Base-by-base conservation (phyloP, 1,284 basidiomycete genomes). In the Malassezia dermatis region DNA sequence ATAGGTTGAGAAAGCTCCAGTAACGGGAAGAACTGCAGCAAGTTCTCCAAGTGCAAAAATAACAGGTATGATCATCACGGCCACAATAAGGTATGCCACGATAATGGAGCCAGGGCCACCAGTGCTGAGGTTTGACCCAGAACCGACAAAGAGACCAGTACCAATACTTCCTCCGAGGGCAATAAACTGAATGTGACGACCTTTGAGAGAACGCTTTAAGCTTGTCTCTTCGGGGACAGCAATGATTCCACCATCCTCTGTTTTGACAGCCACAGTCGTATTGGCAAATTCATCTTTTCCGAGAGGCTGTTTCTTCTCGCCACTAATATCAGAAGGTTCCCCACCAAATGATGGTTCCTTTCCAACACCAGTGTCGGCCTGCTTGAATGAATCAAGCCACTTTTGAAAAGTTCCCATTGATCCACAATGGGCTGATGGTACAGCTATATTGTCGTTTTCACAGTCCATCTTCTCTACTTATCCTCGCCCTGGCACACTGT, bases 81-180 rank as follows among this genome's bases (percentile, higher is more conserved):
- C 68, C 43, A 72, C 60, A 24, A 75, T 57, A 35, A 69, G 58
- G 44, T 65, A 67, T 37, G 68, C 73, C 50, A 75, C 63, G 51
- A 75, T 66, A 45, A 61, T 76, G 67, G 72, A 75, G 42, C 75
- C 77, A 13, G 79, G 80, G 21, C 80, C 80, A 63, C 79, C 80
- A 8, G 59, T 70, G n/a, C 61, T 54, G 5, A 80, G 76, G 7
- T 79, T 77, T 27, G 62, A 59, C 39, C 79, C 79, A 17, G 77
- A 77, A 58, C 79, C 79, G 58, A 80, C 74, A 58, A 70, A 74
- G 32, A 76, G 64, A 75, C 78, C 79, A 37, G 79, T 79, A 48
- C 79, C 79, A 61, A 80, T 80, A 19, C 76, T 76, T 10, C 65
- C 65, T 51, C 65, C 65, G 24, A 67, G 61, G 21, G 65, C 65